Conservation (phyloP, 2,329 filamentous ascomycete species). For the Microcyclosporella mali region DNA sequence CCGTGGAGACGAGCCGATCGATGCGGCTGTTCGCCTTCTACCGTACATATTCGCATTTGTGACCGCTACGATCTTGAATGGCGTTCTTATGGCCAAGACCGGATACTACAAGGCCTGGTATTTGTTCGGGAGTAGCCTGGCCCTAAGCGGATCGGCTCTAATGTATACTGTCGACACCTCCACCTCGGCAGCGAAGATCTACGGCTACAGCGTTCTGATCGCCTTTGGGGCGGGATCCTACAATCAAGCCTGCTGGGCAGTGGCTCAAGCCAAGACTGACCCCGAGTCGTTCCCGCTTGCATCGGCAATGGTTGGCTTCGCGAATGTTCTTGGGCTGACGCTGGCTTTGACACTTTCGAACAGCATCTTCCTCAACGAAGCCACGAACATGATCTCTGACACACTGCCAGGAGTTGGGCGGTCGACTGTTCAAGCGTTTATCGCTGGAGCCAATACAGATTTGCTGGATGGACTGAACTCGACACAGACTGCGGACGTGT, state of each 20-base stretch:
- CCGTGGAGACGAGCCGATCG: constrained; percentile 37
- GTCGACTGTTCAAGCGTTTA: no score
- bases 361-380: no score
- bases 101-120: constrained; percentile 5
- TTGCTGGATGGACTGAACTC: no score
- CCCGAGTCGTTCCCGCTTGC: no score
- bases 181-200: constrained; percentile 8
- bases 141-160: constrained; percentile 9
- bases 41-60: constrained; percentile 25
- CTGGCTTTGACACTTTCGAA: no score
- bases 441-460: no score
- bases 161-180: constrained; percentile 9
- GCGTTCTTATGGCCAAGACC: not conserved
- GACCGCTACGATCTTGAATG: constrained; percentile 1
- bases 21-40: constrained; percentile 38
- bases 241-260: not conserved
- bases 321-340: no score
- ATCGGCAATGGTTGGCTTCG: no score
- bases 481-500: no score
- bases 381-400: no score
- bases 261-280: no score
- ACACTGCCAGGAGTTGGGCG: no score
- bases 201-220: constrained; percentile 11
- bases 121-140: constrained; percentile 9
- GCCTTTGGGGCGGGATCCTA: not conserved